A percentile compares a stretch with the other conserved stretches of the same genome.
phyloP scores from a whole-genome alignment of 2,329 filamentous ascomycete genomes.

The Microascus cirrosus region DNA sequence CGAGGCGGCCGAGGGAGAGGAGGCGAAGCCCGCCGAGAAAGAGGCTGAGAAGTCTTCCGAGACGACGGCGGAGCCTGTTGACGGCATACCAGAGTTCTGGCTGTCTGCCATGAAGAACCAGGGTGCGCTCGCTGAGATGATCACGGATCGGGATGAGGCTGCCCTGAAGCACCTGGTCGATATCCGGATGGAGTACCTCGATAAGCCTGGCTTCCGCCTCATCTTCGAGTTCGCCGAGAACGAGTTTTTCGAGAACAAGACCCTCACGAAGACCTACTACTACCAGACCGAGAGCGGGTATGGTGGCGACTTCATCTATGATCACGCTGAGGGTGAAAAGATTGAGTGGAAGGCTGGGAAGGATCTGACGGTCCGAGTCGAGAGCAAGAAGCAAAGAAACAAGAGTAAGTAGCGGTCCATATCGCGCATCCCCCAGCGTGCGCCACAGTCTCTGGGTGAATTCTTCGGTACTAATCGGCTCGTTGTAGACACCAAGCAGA shows the following conservation, averaged over 20 bases:
- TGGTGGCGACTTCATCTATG: slow-evolving; percentile 98
- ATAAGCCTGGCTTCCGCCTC: slow-evolving; percentile 93
- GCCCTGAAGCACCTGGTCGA: slow-evolving; percentile 84
- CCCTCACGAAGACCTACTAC: slow-evolving; percentile 94
- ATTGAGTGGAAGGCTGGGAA: slow-evolving; percentile 93
- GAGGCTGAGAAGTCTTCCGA: slow-evolving; percentile 44
- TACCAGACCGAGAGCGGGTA: slow-evolving; percentile 99
- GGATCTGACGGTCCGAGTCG: slow-evolving; percentile 85
- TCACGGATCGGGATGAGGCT: slow-evolving; percentile 92
- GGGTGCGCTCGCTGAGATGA: slow-evolving; percentile 92
- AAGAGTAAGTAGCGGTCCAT: slow-evolving; percentile 61
- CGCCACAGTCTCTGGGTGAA: slow-evolving; percentile 3
- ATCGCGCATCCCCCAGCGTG: neutral
- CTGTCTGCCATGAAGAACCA: slow-evolving; percentile 99
- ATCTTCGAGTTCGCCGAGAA: slow-evolving; percentile 97
- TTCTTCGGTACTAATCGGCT: neutral
- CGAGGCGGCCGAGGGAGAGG: slow-evolving; percentile 39
- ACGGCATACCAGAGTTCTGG: slow-evolving; percentile 98
- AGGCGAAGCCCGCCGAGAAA: slow-evolving; percentile 43
- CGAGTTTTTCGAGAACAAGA: slow-evolving; percentile 96
- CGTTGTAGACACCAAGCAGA: slow-evolving; percentile 89
- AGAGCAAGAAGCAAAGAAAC: slow-evolving; percentile 99
- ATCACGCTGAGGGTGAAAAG: slow-evolving; percentile 96
- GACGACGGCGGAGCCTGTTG: slow-evolving; percentile 35
- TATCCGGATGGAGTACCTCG: slow-evolving; percentile 98